Percentiles rank a stretch among this genome's conserved stretches.
phyloP scores from a whole-genome alignment of 208 protist genomes.

The Entamoeba invadens region DNA sequence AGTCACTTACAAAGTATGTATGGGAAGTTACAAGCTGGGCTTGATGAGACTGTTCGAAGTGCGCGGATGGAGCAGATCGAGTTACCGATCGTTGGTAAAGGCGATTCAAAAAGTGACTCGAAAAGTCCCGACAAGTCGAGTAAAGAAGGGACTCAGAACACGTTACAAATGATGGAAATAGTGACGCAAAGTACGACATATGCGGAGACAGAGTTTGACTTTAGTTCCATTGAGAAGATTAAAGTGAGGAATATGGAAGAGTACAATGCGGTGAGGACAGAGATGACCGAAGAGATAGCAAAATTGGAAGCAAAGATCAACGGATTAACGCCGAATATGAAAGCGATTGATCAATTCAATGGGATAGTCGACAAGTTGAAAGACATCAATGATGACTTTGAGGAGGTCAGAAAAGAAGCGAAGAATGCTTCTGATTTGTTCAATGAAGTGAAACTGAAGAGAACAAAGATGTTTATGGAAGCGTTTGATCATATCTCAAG shows the following conservation, averaged over 20 bases:
- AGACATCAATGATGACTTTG: background rate
- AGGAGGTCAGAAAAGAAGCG: background rate
- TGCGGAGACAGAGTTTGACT: background rate
- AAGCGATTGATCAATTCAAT: background rate
- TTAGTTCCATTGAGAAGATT: background rate
- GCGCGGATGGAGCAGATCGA: background rate
- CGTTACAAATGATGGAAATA: background rate
- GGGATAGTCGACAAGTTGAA: background rate
- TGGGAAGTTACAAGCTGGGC: background rate
- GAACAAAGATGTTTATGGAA: constrained; percentile 62
- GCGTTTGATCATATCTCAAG: constrained; percentile 67
- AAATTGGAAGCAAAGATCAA: background rate
- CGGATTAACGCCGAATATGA: background rate
- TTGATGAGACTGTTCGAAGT: background rate
- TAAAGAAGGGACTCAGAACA: no score
- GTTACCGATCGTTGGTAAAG: background rate
- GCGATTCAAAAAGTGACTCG: background rate
- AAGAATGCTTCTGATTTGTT: background rate
- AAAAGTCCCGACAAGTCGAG: background rate
- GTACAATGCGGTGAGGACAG: background rate
- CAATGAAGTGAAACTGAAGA: background rate
- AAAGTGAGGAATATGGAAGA: background rate
- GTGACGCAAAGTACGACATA: background rate
- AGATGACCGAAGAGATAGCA: background rate
- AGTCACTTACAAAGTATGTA: background rate